Evolutionary conservation across 495 filamentous ascomycete species (phyloP).

Genomic region (Pyrenula aspistea): DNA sequence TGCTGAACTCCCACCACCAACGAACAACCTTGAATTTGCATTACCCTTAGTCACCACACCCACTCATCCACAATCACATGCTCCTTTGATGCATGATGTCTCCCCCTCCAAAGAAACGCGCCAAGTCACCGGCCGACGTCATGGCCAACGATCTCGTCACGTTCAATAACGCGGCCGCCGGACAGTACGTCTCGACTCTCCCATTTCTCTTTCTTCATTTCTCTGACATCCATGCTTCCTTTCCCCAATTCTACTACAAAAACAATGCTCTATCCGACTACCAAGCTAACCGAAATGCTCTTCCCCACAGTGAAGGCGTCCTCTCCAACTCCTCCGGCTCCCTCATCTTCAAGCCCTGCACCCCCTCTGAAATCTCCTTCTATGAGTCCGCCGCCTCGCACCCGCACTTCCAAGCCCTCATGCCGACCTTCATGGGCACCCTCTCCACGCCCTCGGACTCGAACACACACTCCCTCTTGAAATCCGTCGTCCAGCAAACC

Average conservation of each 20-base stretch:
- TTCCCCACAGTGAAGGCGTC: conserved; percentile 64
- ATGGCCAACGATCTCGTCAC: conserved; percentile 34
- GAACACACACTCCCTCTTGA: background rate
- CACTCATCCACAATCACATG: too few species aligned
- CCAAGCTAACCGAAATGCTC: background rate
- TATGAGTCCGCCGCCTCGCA: conserved; percentile 71
- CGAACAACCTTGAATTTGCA: too few species aligned
- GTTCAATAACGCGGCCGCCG: conserved; percentile 76
- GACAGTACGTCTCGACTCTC: conserved; percentile 61
- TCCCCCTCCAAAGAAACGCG: too few species aligned
- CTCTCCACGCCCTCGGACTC: conserved; percentile 39
- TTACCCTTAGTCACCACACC: too few species aligned
- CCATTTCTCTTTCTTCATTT: background rate
- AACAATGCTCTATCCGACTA: conserved; percentile 5
- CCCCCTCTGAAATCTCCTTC: conserved; percentile 73
- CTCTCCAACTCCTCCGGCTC: conserved; percentile 74
- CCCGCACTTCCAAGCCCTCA: conserved; percentile 59
- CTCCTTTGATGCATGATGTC: too few species aligned
- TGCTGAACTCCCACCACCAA: too few species aligned
- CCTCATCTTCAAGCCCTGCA: conserved; percentile 92
- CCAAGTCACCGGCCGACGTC: background rate
- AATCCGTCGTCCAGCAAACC: background rate
- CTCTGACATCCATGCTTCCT: background rate
- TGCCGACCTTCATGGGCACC: conserved; percentile 77
- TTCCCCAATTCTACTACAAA: conserved; percentile 3